phyloP scores from a whole-genome alignment of 1,139 yeast species.

The Sugiyamaella novakii region DNA sequence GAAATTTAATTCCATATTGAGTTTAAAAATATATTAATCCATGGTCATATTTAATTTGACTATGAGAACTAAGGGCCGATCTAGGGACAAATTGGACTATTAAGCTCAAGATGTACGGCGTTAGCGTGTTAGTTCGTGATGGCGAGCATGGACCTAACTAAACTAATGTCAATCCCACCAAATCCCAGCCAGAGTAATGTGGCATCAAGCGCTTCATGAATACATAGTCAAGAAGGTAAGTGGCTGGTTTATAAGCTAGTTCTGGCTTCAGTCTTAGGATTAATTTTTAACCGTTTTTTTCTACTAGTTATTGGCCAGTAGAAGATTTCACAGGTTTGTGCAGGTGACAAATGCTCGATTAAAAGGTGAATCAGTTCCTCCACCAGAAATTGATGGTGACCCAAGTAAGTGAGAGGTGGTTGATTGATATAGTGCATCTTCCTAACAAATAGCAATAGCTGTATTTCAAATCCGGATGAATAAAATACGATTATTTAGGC shows the following conservation, averaged over 20 bases:
- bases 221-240: conserved; percentile 33
- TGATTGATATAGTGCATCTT: neutral
- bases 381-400: conserved; percentile 28
- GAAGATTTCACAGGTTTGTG: conserved; percentile 70
- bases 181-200: conserved; percentile 29
- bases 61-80: no score
- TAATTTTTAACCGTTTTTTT: no score
- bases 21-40: no score
- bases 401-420: conserved; percentile 23
- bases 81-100: no score
- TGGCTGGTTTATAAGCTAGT: no score
- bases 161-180: no score
- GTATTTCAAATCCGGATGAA: conserved; percentile 31
- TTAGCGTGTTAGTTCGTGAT: no score
- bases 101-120: no score
- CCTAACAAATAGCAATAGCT: neutral
- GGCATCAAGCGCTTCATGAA: conserved; percentile 35
- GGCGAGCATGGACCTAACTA: no score
- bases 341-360: conserved; percentile 63
- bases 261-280: no score
- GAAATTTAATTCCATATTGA: neutral
- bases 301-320: conserved; percentile 60
- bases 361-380: conserved; percentile 41
- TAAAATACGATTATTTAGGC: conserved; percentile 61
- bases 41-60: no score